These are phyloP conservation scores for Moricandia moricandioides DNA, from an alignment of 345 rosid genomes.

Conservation along the genomic window DNA sequence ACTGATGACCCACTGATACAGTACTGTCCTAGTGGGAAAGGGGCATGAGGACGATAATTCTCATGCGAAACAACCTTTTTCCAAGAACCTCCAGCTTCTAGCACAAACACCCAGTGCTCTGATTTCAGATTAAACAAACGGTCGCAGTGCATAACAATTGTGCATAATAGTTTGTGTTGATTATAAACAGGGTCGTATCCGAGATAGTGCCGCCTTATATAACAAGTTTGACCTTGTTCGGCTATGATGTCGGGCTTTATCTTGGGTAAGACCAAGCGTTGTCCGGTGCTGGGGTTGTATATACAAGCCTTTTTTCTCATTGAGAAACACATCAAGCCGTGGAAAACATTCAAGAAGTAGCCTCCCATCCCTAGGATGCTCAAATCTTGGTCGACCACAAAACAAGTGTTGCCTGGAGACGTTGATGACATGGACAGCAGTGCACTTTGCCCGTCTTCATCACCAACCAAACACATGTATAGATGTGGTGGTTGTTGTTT, in stretches of 20 bases:
- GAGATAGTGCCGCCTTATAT: neutral
- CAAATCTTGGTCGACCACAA: neutral
- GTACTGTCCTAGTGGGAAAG: neutral
- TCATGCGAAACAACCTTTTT: neutral
- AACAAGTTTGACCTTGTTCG: neutral
- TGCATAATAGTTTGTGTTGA: neutral
- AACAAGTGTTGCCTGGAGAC: neutral
- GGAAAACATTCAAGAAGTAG: neutral
- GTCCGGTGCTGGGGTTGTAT: neutral
- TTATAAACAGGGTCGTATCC: neutral
- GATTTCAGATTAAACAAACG: neutral
- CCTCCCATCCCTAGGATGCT: neutral
- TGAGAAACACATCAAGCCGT: constrained; percentile 1
- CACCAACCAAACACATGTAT: neutral
- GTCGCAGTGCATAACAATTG: neutral
- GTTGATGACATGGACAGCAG: neutral
- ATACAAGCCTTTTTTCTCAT: neutral
- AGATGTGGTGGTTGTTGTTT: neutral
- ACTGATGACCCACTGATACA: neutral
- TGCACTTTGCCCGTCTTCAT: neutral
- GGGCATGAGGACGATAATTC: neutral
- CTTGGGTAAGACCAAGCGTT: neutral
- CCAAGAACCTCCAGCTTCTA: constrained; percentile 21
- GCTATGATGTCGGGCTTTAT: neutral
- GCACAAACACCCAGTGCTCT: constrained; percentile 8